A percentile compares a stretch with the other conserved stretches of the same genome.
These are phyloP conservation scores for Leccinum variabile DNA, from an alignment of 1,284 basidiomycete species.

Conservation along the genomic window DNA sequence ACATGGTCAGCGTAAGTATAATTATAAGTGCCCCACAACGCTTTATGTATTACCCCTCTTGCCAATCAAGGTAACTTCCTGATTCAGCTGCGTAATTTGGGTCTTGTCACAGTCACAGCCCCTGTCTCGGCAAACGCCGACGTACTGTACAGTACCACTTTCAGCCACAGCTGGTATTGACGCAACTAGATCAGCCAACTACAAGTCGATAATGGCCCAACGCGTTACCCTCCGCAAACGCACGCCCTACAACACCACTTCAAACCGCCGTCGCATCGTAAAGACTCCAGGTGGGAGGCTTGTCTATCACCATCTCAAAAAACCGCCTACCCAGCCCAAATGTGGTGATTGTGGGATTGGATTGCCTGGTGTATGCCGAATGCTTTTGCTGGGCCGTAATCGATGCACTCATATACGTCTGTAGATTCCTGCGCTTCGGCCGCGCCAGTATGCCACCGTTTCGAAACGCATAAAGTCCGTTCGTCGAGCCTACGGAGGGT, in stretches of 20 bases:
- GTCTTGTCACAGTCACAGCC: background rate
- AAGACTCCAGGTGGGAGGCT: slow-evolving; percentile 97
- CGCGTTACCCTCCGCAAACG: slow-evolving; percentile 99
- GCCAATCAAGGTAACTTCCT: slow-evolving; percentile 6
- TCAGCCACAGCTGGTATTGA: slow-evolving; percentile 23
- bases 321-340: slow-evolving; percentile 86
- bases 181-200: background rate
- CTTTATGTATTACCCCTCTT: background rate
- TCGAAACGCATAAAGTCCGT: slow-evolving; percentile 97
- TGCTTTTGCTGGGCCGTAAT: background rate
- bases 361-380: slow-evolving; percentile 80
- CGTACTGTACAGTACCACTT: slow-evolving; percentile 21
- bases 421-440: slow-evolving; percentile 89
- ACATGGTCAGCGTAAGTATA: slow-evolving; percentile 15
- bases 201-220: slow-evolving; percentile 78
- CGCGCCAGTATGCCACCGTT: slow-evolving; percentile 89
- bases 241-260: slow-evolving; percentile 98
- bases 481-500: slow-evolving; percentile 92
- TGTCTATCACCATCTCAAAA: slow-evolving; percentile 90
- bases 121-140: slow-evolving; percentile 20
- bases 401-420: slow-evolving; percentile 1
- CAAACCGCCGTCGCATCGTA: slow-evolving; percentile 91
- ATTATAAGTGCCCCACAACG: slow-evolving; percentile 8
- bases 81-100: slow-evolving; percentile 8
- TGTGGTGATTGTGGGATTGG: slow-evolving; percentile 96